Evolutionary conservation across 2,329 filamentous ascomycete genomes (phyloP).

Genomic region (Sporothrix protearum): DNA sequence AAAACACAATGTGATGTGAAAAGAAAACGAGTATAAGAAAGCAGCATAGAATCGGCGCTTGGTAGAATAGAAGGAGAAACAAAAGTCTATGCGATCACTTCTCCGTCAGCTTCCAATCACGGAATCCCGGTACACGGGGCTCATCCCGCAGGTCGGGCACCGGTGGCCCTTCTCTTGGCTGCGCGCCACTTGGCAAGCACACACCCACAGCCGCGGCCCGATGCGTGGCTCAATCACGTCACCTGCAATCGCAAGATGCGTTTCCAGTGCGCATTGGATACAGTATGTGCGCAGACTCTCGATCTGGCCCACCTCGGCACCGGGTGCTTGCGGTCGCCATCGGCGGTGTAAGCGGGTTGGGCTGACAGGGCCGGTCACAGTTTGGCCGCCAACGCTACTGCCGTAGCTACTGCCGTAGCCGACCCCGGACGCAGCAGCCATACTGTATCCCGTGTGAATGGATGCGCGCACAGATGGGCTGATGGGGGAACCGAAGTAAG

Average conservation of each 20-base stretch:
- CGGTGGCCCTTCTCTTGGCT: not conserved
- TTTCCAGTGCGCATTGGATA: conserved; percentile 26
- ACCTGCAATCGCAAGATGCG: conserved; percentile 19
- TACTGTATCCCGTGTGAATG: not conserved
- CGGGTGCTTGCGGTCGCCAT: conserved; percentile 25
- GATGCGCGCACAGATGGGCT: not conserved
- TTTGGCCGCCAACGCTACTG: not conserved
- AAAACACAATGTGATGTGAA: too few relatives aligned
- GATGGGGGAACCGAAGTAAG: not conserved
- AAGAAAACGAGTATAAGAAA: too few relatives aligned
- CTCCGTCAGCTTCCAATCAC: not conserved
- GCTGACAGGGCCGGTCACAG: not conserved
- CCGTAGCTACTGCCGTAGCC: not conserved
- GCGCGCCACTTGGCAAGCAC: conserved; percentile 22
- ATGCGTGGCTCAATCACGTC: conserved; percentile 20
- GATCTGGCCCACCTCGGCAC: conserved; percentile 25
- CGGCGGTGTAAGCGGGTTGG: not conserved
- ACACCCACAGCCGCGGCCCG: conserved; percentile 25
- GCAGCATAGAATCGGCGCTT: too few relatives aligned
- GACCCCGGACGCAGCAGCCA: not conserved
- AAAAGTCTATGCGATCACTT: not conserved
- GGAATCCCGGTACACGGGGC: conserved; percentile 17
- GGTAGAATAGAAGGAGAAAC: not conserved
- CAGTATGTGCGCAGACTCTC: conserved; percentile 29
- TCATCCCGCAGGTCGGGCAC: conserved; percentile 25